These are phyloP conservation scores for Cryptosporidium baileyi DNA, from an alignment of 169 alveolate species.

Conservation along the genomic window DNA sequence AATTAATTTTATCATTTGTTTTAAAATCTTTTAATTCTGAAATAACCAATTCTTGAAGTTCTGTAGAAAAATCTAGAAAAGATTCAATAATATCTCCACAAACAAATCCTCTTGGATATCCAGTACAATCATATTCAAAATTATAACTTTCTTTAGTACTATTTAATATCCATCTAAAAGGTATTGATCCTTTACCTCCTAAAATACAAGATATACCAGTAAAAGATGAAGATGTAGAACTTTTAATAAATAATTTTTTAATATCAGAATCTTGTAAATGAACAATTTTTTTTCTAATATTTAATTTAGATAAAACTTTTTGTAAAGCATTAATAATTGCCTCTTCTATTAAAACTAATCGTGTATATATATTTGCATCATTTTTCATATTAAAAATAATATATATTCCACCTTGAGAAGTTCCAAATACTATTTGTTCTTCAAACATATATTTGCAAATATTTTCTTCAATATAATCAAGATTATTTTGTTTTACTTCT, in stretches of 20 bases:
- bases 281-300: neutral
- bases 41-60: constrained; percentile 14
- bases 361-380: constrained; percentile 8
- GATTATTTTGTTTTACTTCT: neutral
- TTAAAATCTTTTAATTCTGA: neutral
- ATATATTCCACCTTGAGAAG: constrained; percentile 38
- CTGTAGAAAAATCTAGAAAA: constrained; percentile 16
- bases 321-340: constrained; percentile 36
- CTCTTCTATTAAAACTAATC: constrained; percentile 34
- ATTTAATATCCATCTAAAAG: constrained; percentile 39
- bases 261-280: neutral
- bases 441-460: neutral
- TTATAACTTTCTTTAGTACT: constrained; percentile 9
- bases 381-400: constrained; percentile 23
- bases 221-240: constrained; percentile 3
- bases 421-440: constrained; percentile 57
- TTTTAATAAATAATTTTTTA: constrained; percentile 13
- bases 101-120: constrained; percentile 59
- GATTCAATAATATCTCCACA: constrained; percentile 43
- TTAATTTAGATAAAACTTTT: neutral
- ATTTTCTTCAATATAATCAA: neutral
- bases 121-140: constrained; percentile 63
- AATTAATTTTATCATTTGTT: neutral
- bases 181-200: constrained; percentile 17
- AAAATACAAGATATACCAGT: constrained; percentile 12